A percentile compares a stretch with the other conserved stretches of the same genome.
Conservation (phyloP, 306 rosid genomes). For the Quercus berberidifolia region DNA sequence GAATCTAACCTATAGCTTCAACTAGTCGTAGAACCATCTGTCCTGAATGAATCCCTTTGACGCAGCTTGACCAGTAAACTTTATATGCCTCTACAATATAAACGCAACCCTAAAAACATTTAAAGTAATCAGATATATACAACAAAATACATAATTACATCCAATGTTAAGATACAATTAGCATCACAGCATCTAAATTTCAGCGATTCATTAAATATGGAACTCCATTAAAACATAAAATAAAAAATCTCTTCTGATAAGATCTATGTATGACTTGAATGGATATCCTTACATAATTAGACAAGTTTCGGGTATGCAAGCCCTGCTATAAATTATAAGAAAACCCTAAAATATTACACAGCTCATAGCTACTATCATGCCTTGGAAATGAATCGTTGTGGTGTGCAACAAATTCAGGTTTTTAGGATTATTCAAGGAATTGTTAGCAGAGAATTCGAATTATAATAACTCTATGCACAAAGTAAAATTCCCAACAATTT, state of each 20-base stretch:
- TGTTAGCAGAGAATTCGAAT: no score
- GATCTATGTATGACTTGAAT: neutral
- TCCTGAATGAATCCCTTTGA: slow-evolving; percentile 86
- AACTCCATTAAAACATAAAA: no score
- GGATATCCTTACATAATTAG: neutral
- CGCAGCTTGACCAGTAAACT: slow-evolving; percentile 92
- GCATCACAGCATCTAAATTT: neutral
- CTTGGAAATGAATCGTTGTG: neutral
- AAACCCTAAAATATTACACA: neutral
- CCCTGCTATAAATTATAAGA: neutral
- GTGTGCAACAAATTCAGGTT: no score
- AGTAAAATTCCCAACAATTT: no score
- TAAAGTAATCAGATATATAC: slow-evolving; percentile 16
- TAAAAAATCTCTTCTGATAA: no score
- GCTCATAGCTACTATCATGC: neutral
- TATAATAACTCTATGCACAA: no score
- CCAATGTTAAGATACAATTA: neutral
- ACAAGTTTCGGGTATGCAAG: neutral
- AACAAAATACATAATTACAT: neutral
- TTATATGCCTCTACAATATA: slow-evolving; percentile 79
- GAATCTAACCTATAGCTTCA: slow-evolving; percentile 85
- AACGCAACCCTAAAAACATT: slow-evolving; percentile 68
- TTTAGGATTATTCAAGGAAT: no score
- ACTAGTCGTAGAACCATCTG: slow-evolving; percentile 83
- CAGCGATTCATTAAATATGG: neutral